Percentiles rank a stretch among this genome's conserved stretches.
These are phyloP conservation scores for Cydonia oblonga DNA, from an alignment of 331 rosid species.

Conservation along the genomic window DNA sequence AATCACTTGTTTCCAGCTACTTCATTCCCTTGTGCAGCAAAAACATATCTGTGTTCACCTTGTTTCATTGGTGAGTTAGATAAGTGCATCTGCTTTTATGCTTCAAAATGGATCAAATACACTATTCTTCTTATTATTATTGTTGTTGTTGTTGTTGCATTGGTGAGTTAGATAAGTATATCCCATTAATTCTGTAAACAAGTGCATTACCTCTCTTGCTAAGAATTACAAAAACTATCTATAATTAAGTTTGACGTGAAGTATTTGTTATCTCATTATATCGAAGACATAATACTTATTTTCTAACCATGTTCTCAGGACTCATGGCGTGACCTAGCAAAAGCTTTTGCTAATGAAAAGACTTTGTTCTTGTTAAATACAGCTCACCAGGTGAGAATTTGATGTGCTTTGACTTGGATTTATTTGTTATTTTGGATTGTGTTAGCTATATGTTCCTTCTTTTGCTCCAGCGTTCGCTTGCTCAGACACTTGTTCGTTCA, in stretches of 20 bases:
- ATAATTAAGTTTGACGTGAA: background rate
- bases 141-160: no score
- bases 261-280: background rate
- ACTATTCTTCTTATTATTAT: no score
- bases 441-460: slow-evolving; percentile 12
- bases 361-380: slow-evolving; percentile 51
- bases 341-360: slow-evolving; percentile 67
- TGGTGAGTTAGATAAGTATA: background rate
- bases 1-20: slow-evolving; percentile 71
- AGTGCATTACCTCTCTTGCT: background rate
- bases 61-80: slow-evolving; percentile 66
- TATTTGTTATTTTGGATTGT: slow-evolving; percentile 8
- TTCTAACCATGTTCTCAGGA: slow-evolving; percentile 35
- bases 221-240: background rate
- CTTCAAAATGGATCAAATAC: slow-evolving; percentile 1
- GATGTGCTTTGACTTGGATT: slow-evolving; percentile 5
- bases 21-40: slow-evolving; percentile 75
- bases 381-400: slow-evolving; percentile 60
- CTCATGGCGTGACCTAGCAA: slow-evolving; percentile 83
- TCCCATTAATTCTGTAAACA: background rate
- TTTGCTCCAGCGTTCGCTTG: slow-evolving; percentile 70
- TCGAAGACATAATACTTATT: background rate
- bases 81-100: background rate
- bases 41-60: slow-evolving; percentile 77
- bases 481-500: slow-evolving; percentile 82